phyloP scores from a whole-genome alignment of 2,329 filamentous ascomycete genomes.

The Sporothrix pallida region DNA sequence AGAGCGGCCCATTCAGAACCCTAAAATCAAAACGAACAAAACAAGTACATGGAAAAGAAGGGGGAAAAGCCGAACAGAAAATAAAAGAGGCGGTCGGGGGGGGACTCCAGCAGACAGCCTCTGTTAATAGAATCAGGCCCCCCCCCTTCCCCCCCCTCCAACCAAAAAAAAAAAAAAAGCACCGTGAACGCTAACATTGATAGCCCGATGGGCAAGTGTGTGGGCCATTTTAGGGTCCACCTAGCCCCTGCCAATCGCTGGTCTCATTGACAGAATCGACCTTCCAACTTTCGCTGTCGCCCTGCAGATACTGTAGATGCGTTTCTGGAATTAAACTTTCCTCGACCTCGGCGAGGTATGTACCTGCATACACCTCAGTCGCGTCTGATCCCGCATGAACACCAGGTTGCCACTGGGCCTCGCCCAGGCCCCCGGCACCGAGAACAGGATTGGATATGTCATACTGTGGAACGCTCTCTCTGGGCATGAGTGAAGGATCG shows the following conservation, averaged over 20 bases:
- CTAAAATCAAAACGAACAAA: no score
- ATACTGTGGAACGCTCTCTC: slow-evolving; percentile 37
- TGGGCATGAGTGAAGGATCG: slow-evolving; percentile 41
- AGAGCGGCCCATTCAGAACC: no score
- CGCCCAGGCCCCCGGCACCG: neutral
- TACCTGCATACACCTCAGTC: slow-evolving; percentile 36
- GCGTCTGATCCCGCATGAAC: slow-evolving; percentile 29
- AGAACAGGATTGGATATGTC: slow-evolving; percentile 39
- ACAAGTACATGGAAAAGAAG: no score
- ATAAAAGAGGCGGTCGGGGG: no score
- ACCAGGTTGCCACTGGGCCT: slow-evolving; percentile 33
- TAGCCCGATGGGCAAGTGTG: neutral
- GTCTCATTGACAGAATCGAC: slow-evolving; percentile 39
- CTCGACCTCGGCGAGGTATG: slow-evolving; percentile 41
- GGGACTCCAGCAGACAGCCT: no score
- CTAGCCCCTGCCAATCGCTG: slow-evolving; percentile 39
- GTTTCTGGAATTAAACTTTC: slow-evolving; percentile 40
- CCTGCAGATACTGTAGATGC: slow-evolving; percentile 37
- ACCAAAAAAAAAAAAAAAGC: no score
- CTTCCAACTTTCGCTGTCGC: slow-evolving; percentile 42
- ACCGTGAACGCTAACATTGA: neutral
- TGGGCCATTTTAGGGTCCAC: neutral
- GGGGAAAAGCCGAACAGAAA: no score
- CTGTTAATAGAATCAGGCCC: no score
- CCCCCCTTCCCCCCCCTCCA: no score